Base-by-base conservation (phyloP, 2,329 filamentous ascomycete species). In the Monosporascus cannonballus region DNA sequence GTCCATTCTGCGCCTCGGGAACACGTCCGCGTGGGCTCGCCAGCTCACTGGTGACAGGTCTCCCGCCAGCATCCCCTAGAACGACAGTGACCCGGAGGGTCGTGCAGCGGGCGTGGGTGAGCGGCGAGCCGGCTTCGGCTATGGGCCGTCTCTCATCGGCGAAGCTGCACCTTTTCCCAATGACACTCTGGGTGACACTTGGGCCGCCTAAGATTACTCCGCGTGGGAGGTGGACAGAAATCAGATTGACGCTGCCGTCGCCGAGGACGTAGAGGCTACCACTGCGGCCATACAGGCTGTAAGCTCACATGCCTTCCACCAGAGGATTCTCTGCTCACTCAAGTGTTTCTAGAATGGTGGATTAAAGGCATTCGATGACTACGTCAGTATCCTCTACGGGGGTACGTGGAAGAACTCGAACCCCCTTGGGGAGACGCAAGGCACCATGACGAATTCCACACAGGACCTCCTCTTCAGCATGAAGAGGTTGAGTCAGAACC, bases 31-130 rank as follows among this genome's bases (percentile, higher is more conserved):
- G 4, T 20, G n/a, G n/a, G 11, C 39, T 20, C 17, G 18, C 39
- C 20, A 42, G 20, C n/a, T 42, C 9, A 6, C 18, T 3, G 22
- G 22, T 20, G 18, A 14, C 9, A 24, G 4, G 5, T 24, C 18
- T 4, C 39, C 39, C 2, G 39, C 18, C 20, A 42, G 7, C 39
- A 18, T 24, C 22, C 39, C 9, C 18, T 9, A 42, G 9, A 42
- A 42, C 39, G 39, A 24, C 39, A 24, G 39, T 20, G 39, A 42
- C 17, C 39, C 39, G 7, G 54, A 89, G 83, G 74, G 96, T 90
- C 71, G 78, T 87, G 72, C 81, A 0, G 88, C 86, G 68, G 56
- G 59, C 4, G 51, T 54, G 7, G 54, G 18, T 14, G 8, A 56
- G 27, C 44, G 41, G 27, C 22, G 7, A 22, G 37, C 17, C 4